Conservation (phyloP, 306 rosid genomes). For the Corylus americana region DNA sequence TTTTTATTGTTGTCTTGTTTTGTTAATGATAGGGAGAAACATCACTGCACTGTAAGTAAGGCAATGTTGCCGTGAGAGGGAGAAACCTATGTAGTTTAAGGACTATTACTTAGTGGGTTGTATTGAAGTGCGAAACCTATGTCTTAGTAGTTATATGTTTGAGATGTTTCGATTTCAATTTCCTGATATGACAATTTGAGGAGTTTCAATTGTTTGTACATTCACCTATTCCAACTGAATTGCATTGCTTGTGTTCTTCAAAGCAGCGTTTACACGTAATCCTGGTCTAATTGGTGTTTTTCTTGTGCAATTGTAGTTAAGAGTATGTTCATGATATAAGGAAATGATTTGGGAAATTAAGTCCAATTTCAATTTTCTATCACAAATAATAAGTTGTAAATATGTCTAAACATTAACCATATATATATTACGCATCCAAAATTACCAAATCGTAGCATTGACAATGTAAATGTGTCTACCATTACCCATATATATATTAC, state of each 20-base stretch:
- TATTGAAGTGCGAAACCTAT: too few species aligned
- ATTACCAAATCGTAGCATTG: too few species aligned
- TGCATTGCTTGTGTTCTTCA: not conserved
- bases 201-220: slow-evolving; percentile 5
- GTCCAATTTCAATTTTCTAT: not conserved
- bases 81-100: too few species aligned
- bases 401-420: too few species aligned
- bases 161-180: not conserved
- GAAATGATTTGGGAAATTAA: not conserved
- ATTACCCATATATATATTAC: too few species aligned
- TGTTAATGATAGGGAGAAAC: too few species aligned
- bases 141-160: slow-evolving; percentile 22
- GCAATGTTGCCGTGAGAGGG: too few species aligned
- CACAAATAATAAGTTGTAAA: not conserved
- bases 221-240: slow-evolving; percentile 16
- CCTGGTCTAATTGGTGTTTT: not conserved
- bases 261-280: not conserved
- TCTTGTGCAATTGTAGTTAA: not conserved
- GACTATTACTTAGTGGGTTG: too few species aligned
- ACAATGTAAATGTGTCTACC: too few species aligned
- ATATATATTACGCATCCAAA: too few species aligned
- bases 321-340: not conserved
- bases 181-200: not conserved
- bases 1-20: too few species aligned
- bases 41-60: too few species aligned